Conservation (phyloP, 805 yeast species). For the Yarrowia phangngaensis region DNA sequence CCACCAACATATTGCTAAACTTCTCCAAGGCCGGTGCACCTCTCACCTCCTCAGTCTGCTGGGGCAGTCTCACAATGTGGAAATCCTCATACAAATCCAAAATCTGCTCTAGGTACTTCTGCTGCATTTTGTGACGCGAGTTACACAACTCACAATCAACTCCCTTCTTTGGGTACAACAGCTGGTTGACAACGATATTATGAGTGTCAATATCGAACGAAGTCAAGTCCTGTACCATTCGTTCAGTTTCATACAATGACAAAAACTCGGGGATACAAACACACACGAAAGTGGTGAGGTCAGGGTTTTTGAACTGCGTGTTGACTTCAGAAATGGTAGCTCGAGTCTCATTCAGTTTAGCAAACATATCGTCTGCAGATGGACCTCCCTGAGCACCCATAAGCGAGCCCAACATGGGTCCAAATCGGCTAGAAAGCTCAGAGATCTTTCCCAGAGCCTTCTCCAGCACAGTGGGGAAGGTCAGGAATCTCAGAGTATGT, state of each 20-base stretch:
- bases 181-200: conserved; percentile 92
- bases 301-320: conserved; percentile 93
- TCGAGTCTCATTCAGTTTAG: conserved; percentile 75
- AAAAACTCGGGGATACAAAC: conserved; percentile 97
- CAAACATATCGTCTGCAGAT: conserved; percentile 59
- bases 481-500: conserved; percentile 91
- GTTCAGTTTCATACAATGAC: conserved; percentile 93
- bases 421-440: conserved; percentile 79
- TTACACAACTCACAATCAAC: conserved; percentile 82
- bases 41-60: conserved; percentile 90
- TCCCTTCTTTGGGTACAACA: conserved; percentile 72
- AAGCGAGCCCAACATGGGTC: conserved; percentile 78
- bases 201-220: conserved; percentile 95
- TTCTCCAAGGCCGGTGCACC: conserved; percentile 81
- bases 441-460: conserved; percentile 82
- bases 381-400: conserved; percentile 56
- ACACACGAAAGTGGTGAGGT: conserved; percentile 85
- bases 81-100: conserved; percentile 95
- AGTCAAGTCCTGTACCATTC: conserved; percentile 94
- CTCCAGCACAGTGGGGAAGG: conserved; percentile 87
- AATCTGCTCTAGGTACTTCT: conserved; percentile 91
- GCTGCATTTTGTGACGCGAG: conserved; percentile 93
- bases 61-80: conserved; percentile 92
- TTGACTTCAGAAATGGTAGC: conserved; percentile 81
- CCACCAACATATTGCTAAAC: conserved; percentile 75